These are phyloP conservation scores for Ophiosphaerella narmari DNA, from an alignment of 2,329 filamentous ascomycete genomes.

Conservation along the genomic window DNA sequence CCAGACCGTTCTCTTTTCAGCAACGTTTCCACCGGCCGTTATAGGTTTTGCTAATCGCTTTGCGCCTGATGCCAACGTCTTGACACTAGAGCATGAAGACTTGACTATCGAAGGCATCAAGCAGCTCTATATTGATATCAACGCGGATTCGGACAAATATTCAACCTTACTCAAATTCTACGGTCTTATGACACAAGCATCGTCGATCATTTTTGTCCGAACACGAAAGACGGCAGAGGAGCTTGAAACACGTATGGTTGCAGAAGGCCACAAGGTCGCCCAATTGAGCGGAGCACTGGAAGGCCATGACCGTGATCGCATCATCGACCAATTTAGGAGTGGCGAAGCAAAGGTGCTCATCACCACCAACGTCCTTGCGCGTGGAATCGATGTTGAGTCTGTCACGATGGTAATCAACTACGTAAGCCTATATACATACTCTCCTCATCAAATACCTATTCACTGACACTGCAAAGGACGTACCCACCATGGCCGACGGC, in stretches of 20 bases:
- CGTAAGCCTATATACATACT: conserved; percentile 45
- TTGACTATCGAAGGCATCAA: conserved; percentile 97
- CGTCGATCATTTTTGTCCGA: conserved; percentile 98
- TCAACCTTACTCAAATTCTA: conserved; percentile 89
- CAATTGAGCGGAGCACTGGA: conserved; percentile 89
- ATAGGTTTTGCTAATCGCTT: conserved; percentile 82
- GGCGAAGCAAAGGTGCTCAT: conserved; percentile 95
- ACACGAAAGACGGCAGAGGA: conserved; percentile 82
- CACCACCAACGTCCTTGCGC: conserved; percentile 93
- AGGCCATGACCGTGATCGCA: conserved; percentile 76
- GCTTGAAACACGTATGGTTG: conserved; percentile 83
- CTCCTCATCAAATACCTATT: not conserved
- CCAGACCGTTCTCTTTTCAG: conserved; percentile 95
- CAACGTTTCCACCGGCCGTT: conserved; percentile 87
- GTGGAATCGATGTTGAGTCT: conserved; percentile 88
- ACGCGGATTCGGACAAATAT: conserved; percentile 81
- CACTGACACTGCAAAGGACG: conserved; percentile 53
- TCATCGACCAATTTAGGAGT: conserved; percentile 84
- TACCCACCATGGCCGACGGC: conserved; percentile 62
- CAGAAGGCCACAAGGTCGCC: conserved; percentile 89
- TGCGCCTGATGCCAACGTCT: conserved; percentile 81
- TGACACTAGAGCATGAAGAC: conserved; percentile 87
- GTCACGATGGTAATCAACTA: conserved; percentile 99
- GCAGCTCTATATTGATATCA: conserved; percentile 96
- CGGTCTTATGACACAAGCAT: conserved; percentile 92